These are phyloP conservation scores for Collybia nuda DNA, from an alignment of 768 basidiomycete species.

Conservation along the genomic window DNA sequence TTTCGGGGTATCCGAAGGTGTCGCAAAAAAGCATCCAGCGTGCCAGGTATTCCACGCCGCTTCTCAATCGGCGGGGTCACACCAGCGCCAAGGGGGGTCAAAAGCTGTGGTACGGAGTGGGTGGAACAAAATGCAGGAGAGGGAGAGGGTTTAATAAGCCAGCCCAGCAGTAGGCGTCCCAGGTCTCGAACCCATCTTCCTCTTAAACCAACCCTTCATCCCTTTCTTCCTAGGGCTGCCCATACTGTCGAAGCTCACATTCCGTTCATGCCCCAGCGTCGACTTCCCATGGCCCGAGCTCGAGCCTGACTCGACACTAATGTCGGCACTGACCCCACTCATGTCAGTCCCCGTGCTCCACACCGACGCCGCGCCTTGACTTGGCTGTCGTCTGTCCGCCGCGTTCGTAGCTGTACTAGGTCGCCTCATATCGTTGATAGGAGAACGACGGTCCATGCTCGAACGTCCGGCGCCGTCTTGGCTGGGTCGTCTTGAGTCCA, in stretches of 20 bases:
- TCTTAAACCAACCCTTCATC: slow-evolving; percentile 21
- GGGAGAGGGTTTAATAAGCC: too few relatives aligned
- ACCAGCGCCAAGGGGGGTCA: too few relatives aligned
- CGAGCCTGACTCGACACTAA: neutral
- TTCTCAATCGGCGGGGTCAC: too few relatives aligned
- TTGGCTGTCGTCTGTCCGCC: neutral
- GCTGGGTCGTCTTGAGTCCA: neutral
- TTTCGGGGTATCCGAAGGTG: too few relatives aligned
- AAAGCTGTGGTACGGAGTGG: too few relatives aligned
- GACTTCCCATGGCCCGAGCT: neutral
- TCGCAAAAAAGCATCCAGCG: too few relatives aligned
- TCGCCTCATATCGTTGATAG: neutral
- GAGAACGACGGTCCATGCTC: neutral
- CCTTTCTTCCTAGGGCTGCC: neutral
- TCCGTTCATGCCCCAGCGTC: slow-evolving; percentile 4
- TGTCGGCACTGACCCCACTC: neutral
- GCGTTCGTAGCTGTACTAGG: neutral
- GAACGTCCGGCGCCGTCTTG: neutral
- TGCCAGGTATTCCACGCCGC: too few relatives aligned
- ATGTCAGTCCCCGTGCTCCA: too few relatives aligned
- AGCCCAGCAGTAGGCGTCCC: neutral
- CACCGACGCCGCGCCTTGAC: neutral
- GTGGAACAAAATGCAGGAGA: too few relatives aligned
- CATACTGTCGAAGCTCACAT: slow-evolving; percentile 13
- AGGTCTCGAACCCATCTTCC: slow-evolving; percentile 4